Base-by-base conservation (phyloP, 2,329 filamentous ascomycete species). In the Sclerotinia minor region DNA sequence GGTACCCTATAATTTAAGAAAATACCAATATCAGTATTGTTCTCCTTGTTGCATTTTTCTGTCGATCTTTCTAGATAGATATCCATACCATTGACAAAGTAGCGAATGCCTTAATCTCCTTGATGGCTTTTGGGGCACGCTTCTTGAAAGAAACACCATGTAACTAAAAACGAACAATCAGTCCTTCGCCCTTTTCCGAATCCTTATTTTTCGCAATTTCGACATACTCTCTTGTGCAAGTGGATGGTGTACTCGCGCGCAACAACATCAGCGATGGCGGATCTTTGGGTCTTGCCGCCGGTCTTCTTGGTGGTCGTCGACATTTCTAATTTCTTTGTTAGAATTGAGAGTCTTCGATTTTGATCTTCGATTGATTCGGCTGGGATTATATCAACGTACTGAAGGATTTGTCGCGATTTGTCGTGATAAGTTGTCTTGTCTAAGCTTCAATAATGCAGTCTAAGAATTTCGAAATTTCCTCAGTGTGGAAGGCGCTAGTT, bases 231-330 rank as follows among this genome's bases (percentile, higher is more conserved):
- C 92, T 97, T 98, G 92, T 99, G 95, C 79, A 99, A 86, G 89
- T 99, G 94, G 86, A 99, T 98, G 84, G 95, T 99, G 90, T 99
- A 99, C 88, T 99, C 96, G 88, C 95, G 92, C 79, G 95, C 90
- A 83, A 99, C 94, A 81, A 99, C 96, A 85, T 99, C 94, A 84
- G 92, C 90, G 83, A 99, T 97, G 86, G 96, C 96, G 83, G 92
- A 97, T 81, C 94, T 92, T 79, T 83, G 81, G 77, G 82, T 78
- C 84, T 90, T 91, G 86, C 89, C 90, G 78, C 85, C 80, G 74
- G 84, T 83, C 84, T 88, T 90, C 84, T 88, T 90, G 75, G 81
- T 79, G 79, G 83, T 87, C 78, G 83, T 81, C 81, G 88, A 89
- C 87, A 90, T 90, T 80, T 85, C 84, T 65, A 41, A 17, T 44